Evolutionary conservation across 1,284 basidiomycete species (phyloP).

Genomic region (Puccinia horiana): DNA sequence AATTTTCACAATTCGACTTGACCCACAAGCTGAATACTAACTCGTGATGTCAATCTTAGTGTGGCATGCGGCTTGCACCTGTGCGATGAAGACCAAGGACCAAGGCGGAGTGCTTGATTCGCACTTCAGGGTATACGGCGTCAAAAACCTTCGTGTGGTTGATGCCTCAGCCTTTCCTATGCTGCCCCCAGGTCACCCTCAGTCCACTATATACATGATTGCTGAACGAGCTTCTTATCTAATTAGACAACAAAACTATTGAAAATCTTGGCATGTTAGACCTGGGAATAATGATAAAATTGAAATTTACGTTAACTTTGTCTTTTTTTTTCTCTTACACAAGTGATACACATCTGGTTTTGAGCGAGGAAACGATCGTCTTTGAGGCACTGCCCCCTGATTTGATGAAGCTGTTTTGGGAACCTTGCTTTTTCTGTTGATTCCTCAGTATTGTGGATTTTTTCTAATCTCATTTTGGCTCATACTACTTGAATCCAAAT

Average conservation of each 20-base stretch:
- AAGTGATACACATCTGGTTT: too few species aligned
- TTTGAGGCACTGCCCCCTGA: too few species aligned
- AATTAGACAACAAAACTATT: constrained; percentile 8
- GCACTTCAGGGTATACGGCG: constrained; percentile 72
- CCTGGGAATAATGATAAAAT: too few species aligned
- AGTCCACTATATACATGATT: constrained; percentile 49
- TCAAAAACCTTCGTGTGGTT: constrained; percentile 65
- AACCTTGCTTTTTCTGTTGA: too few species aligned
- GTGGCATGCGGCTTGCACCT: constrained; percentile 61
- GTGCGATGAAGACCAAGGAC: constrained; percentile 73
- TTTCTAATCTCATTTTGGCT: too few species aligned
- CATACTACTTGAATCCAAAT: too few species aligned
- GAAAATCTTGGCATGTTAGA: not conserved
- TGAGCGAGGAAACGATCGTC: too few species aligned
- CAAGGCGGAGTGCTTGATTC: constrained; percentile 75
- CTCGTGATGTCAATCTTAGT: constrained; percentile 50
- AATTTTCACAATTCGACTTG: not conserved
- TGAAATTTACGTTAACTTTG: too few species aligned
- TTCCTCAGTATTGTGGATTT: too few species aligned
- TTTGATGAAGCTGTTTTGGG: too few species aligned
- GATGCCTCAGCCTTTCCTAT: constrained; percentile 55
- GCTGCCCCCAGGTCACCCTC: constrained; percentile 47
- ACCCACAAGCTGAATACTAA: not conserved
- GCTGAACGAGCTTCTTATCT: constrained; percentile 43
- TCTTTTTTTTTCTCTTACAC: too few species aligned